phyloP scores from a whole-genome alignment of 2,329 filamentous ascomycete genomes.

The Furcasterigmium furcatum region DNA sequence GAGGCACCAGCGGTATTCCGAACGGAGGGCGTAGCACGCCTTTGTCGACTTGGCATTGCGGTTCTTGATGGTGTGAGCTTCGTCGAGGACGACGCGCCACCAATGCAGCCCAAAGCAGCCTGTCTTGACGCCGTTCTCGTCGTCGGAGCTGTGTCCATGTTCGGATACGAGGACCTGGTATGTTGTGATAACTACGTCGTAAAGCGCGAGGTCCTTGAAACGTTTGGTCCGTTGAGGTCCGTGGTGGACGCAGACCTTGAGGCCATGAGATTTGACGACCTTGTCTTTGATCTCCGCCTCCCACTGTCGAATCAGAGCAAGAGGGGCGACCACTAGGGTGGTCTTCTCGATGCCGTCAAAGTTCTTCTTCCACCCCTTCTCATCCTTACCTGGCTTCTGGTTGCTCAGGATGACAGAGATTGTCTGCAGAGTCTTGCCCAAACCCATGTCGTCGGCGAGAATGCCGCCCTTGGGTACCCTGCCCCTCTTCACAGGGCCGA shows the following conservation, averaged over 20 bases:
- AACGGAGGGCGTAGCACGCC: conserved; percentile 79
- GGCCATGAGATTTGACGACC: conserved; percentile 62
- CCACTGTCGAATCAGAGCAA: conserved; percentile 97
- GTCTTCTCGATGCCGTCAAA: conserved; percentile 67
- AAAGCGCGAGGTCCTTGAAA: conserved; percentile 71
- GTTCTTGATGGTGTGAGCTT: conserved; percentile 98
- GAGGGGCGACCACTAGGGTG: conserved; percentile 87
- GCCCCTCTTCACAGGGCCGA: conserved; percentile 78
- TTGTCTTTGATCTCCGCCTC: conserved; percentile 88
- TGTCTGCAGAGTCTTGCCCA: conserved; percentile 94
- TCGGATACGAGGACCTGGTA: conserved; percentile 96
- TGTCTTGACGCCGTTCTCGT: conserved; percentile 60
- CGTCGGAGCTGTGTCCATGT: conserved; percentile 65
- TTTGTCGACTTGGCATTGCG: conserved; percentile 93
- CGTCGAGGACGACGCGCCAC: conserved; percentile 94
- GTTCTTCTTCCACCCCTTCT: conserved; percentile 64
- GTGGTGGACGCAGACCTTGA: conserved; percentile 88
- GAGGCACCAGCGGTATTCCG: conserved; percentile 92
- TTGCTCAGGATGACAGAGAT: conserved; percentile 86
- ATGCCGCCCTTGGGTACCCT: conserved; percentile 87
- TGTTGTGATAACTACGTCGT: conserved; percentile 95
- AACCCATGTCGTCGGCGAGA: conserved; percentile 93
- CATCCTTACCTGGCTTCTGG: conserved; percentile 60
- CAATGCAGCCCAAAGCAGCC: conserved; percentile 91
- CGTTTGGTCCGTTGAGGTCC: conserved; percentile 81